Evolutionary conservation across 2,329 filamentous ascomycete species (phyloP).

Genomic region (Fusarium aywerte): DNA sequence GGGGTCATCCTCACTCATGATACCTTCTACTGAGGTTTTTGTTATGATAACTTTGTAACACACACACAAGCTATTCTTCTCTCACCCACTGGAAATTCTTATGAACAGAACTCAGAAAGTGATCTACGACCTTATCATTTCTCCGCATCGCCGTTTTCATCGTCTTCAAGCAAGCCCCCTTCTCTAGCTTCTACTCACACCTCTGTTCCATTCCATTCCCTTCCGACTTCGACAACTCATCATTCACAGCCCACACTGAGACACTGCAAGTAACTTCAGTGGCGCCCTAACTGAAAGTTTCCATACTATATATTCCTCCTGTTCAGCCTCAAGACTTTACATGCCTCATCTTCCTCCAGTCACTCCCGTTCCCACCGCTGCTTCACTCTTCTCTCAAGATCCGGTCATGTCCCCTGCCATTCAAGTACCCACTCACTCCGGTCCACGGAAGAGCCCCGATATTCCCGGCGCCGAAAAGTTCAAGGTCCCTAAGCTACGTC

Average conservation of each 20-base stretch:
- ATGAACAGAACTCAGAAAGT: not conserved
- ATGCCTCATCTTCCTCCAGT: slow-evolving; percentile 44
- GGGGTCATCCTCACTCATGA: slow-evolving; percentile 16
- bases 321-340: slow-evolving; percentile 14
- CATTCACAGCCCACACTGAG: not conserved
- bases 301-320: not conserved
- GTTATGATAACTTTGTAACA: not conserved
- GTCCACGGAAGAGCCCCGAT: slow-evolving; percentile 27
- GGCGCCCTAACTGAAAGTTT: not conserved
- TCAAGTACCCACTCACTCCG: slow-evolving; percentile 33
- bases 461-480: slow-evolving; percentile 47
- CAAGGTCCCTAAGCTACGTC: slow-evolving; percentile 65
- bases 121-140: not conserved
- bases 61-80: not conserved
- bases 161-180: slow-evolving; percentile 13
- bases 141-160: slow-evolving; percentile 5
- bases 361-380: slow-evolving; percentile 40
- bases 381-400: slow-evolving; percentile 36
- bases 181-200: slow-evolving; percentile 6
- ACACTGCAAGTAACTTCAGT: not conserved
- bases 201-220: slow-evolving; percentile 34
- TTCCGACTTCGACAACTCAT: slow-evolving; percentile 1
- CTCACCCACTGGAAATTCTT: not conserved
- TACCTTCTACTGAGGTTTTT: not conserved
- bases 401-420: slow-evolving; percentile 47